A percentile compares a stretch with the other conserved stretches of the same genome.
These are phyloP conservation scores for Ascochyta viciae-villosae DNA, from an alignment of 2,329 filamentous ascomycete genomes.

Conservation along the genomic window DNA sequence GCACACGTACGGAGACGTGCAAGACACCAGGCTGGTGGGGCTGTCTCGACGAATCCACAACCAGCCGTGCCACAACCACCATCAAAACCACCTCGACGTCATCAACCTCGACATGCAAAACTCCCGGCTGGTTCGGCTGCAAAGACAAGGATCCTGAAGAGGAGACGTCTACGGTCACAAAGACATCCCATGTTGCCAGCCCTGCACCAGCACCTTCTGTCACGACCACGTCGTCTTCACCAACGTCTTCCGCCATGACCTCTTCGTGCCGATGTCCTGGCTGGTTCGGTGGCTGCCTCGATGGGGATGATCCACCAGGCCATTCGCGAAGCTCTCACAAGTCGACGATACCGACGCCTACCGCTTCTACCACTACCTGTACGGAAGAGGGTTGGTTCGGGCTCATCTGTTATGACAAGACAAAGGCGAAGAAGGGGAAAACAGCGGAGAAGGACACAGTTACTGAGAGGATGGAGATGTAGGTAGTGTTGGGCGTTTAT, in stretches of 20 bases:
- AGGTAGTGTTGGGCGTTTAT: background rate
- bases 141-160: constrained; percentile 50
- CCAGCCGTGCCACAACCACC: constrained; percentile 54
- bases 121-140: constrained; percentile 71
- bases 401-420: constrained; percentile 40
- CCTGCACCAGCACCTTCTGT: constrained; percentile 35
- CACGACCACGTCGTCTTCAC: constrained; percentile 41
- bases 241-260: constrained; percentile 42
- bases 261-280: constrained; percentile 54
- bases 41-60: constrained; percentile 71
- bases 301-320: constrained; percentile 55
- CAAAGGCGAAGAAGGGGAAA: constrained; percentile 21
- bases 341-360: constrained; percentile 29
- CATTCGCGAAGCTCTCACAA: constrained; percentile 34
- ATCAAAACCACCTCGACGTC: constrained; percentile 50
- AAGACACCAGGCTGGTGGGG: constrained; percentile 95
- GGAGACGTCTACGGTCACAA: constrained; percentile 50
- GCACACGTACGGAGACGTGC: constrained; percentile 82
- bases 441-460: constrained; percentile 8
- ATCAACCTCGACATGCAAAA: constrained; percentile 53
- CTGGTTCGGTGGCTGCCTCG: constrained; percentile 59
- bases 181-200: constrained; percentile 37
- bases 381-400: constrained; percentile 40
- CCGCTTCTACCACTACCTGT: constrained; percentile 29
- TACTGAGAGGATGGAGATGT: constrained; percentile 40